These are phyloP conservation scores for Boechera retrofracta DNA, from an alignment of 345 rosid genomes.

Conservation along the genomic window DNA sequence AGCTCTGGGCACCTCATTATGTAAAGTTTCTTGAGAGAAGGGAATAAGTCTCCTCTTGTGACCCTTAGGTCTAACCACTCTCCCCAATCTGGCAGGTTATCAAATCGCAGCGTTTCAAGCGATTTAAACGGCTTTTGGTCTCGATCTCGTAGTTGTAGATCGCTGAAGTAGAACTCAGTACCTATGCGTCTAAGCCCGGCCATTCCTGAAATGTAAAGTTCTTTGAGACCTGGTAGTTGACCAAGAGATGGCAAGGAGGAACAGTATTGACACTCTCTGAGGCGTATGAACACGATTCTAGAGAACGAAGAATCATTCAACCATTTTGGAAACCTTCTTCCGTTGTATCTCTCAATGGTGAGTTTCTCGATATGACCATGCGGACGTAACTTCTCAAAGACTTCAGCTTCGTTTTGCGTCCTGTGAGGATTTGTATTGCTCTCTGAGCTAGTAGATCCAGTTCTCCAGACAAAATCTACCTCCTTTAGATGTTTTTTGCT, in stretches of 20 bases:
- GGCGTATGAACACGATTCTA: constrained; percentile 31
- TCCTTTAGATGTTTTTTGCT: constrained; percentile 44
- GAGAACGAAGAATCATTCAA: constrained; percentile 44
- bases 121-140: constrained; percentile 46
- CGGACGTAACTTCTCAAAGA: constrained; percentile 48
- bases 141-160: constrained; percentile 8
- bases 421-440: constrained; percentile 32
- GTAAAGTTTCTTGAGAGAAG: constrained; percentile 47
- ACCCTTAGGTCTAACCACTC: constrained; percentile 44
- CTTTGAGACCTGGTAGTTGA: constrained; percentile 48
- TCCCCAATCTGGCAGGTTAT: constrained; percentile 40
- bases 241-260: constrained; percentile 52
- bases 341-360: constrained; percentile 42
- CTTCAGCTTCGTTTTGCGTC: constrained; percentile 34
- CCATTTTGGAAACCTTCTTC: constrained; percentile 50
- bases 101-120: constrained; percentile 42
- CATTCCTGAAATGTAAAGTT: constrained; percentile 47
- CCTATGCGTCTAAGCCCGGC: constrained; percentile 41
- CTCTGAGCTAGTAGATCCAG: constrained; percentile 38
- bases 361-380: constrained; percentile 43
- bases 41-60: constrained; percentile 41
- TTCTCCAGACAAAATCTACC: constrained; percentile 46
- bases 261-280: constrained; percentile 48
- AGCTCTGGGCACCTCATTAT: constrained; percentile 45
- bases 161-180: constrained; percentile 38